Base-by-base conservation (phyloP, 2,329 filamentous ascomycete species). In the Aphanocladium album region DNA sequence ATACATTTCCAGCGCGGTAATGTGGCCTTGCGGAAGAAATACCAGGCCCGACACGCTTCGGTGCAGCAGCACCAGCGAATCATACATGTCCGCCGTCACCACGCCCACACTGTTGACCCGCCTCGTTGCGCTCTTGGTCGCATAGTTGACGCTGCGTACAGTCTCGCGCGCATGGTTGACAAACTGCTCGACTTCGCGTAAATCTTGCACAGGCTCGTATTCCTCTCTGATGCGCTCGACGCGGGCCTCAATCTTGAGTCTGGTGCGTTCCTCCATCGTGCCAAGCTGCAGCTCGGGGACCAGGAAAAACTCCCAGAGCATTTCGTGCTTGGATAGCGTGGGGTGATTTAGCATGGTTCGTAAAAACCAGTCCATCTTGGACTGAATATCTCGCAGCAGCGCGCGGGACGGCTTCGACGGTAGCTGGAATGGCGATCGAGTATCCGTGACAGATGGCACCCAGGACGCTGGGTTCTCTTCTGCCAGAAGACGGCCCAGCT, bases 271-370 rank as follows among this genome's bases (percentile, higher is more conserved):
- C 57, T 90, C 89, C 82, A 98, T 93, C 84, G 93, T 91, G 21
- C 91, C 87, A 0, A 90, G 83, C 71, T 96, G 91, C 54, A 99
- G 85, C 67, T 99, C 95, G 1, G 95, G 95, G 14, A 99, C 93
- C 0, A 99, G 82, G 74, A 99, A 96, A 76, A 99, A 99, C 69
- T 99, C 95, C 96, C 95, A 99, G 2, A 99, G 82, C 83, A 98
- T 91, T 76, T 99, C 95, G 70, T 99, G 96, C 0, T 91, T 96
- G 0, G 91, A 85, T 71, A 99, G 97, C 0, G 95, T 98, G 3
- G 93, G 89, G 70, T 99, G 95, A 9, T 85, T 82, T 27, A 99
- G 81, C 64, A 99, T 82, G 19, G 92, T 91, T 65, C 90, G 91
- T 67, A 99, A 77, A 68, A 98, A 97, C 66, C 86, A 89, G 73